These are phyloP conservation scores for Brassica nigra DNA, from an alignment of 345 rosid species.

Conservation along the genomic window DNA sequence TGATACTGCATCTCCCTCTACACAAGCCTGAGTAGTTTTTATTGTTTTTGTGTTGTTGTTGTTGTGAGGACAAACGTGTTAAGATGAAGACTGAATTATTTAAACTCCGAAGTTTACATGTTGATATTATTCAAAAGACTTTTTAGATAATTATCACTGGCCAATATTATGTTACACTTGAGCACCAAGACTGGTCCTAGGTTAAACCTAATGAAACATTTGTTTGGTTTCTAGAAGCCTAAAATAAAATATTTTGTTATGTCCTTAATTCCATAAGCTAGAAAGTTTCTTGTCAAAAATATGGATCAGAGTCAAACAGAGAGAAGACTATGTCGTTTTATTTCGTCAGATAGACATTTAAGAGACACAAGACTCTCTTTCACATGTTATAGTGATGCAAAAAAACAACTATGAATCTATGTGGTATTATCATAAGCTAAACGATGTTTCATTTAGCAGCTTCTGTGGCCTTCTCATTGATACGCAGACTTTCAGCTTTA, in stretches of 20 bases:
- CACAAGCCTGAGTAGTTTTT: conserved; percentile 3
- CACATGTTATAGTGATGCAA: not conserved
- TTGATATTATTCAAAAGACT: not conserved
- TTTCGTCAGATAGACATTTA: not conserved
- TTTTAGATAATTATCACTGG: not conserved
- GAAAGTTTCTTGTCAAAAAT: not conserved
- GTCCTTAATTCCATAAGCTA: too few relatives aligned
- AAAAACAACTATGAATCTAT: conserved; percentile 5
- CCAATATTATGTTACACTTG: not conserved
- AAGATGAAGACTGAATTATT: too few relatives aligned
- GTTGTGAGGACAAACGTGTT: not conserved
- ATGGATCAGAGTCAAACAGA: not conserved
- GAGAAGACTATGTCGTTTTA: conserved; percentile 13
- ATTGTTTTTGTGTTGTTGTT: not conserved
- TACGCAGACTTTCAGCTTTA: conserved; percentile 49
- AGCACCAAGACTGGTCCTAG: not conserved
- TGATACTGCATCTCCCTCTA: conserved; percentile 5
- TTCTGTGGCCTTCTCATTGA: conserved; percentile 42
- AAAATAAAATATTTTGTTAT: too few relatives aligned
- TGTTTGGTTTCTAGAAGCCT: not conserved
- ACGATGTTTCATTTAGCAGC: conserved; percentile 23
- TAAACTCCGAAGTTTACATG: too few relatives aligned
- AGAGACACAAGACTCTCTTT: conserved; percentile 22
- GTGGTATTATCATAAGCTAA: conserved; percentile 15
- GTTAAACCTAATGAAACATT: too few relatives aligned